Conservation (phyloP, 345 rosid genomes). For the Eucalyptus caleyi region DNA sequence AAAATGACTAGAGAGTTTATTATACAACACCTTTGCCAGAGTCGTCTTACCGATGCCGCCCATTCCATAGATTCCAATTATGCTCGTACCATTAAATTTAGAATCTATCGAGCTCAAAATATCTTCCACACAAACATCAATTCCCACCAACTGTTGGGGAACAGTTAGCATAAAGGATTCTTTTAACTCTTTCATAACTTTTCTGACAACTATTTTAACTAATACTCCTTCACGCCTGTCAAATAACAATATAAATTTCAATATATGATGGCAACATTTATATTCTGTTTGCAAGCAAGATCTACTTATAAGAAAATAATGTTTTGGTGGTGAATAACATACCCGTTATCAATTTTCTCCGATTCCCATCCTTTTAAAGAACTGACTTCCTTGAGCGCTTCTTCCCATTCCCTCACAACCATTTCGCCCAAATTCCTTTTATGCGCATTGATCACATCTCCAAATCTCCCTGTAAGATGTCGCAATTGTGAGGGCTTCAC, state of each 20-base stretch:
- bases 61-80: no score
- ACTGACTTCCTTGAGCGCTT: fast-evolving
- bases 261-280: fast-evolving
- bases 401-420: no score
- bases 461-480: fast-evolving
- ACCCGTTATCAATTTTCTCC: no score
- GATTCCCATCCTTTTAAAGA: no score
- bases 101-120: no score
- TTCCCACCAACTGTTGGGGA: no score
- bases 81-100: fast-evolving
- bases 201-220: fast-evolving
- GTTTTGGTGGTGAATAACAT: fast-evolving
- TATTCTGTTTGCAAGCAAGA: fast-evolving
- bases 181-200: fast-evolving
- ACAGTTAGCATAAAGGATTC: fast-evolving
- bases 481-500: fast-evolving
- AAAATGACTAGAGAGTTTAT: fast-evolving
- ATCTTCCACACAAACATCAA: fast-evolving
- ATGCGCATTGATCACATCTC: no score
- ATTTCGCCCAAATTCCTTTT: no score
- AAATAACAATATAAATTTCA: no score
- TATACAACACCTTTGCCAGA: no score
- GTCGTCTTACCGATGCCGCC: fast-evolving
- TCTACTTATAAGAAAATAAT: no score
- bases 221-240: no score